Evolutionary conservation across 2,329 filamentous ascomycete species (phyloP), one percentile per base, ranked within the genome.

Genomic region (Trichoderma simmonsii): DNA sequence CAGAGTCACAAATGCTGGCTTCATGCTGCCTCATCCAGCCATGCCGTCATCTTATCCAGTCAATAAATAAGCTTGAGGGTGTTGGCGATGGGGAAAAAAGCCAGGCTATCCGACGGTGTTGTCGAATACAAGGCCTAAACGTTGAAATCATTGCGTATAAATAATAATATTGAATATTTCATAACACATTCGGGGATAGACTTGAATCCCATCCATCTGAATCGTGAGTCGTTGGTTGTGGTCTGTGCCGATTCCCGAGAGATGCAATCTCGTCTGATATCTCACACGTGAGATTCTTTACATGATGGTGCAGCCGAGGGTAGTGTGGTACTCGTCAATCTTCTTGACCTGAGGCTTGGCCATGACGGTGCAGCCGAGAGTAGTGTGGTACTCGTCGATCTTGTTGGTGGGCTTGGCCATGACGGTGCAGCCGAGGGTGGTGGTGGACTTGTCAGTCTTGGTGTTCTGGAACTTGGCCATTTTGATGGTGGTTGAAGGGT

Each of bases 271-370:
- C 64, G 51, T 51, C 48, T 21, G 11, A 15, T 68, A 11, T 43
- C 34, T 9, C 39, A 57, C 6, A n/a, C 14, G 30, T 9, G 15
- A 30, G 32, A 57, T 36, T 57, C 57, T 76, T 79, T 81, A 82
- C 81, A 82, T 81, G 76, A 82, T 70, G 26, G 34, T 60, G 65
- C 65, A 68, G 51, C 63, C 63, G 14, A 66, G n/a, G 63, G 28
- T 24, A 21, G 43, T 43, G 30, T 51, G 64, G 64, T 39, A 14
- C 14, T 30, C 28, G n/a, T 21, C 32, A 18, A 51, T 24, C 43
- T 57, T 57, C 15, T 64, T 26, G 39, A n/a, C 24, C 15, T 36
- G 8, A 8, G 63, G 63, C 51, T 66, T 66, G 30, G 63, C 48
- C 63, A 66, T 66, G 51, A 66, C 48, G 32, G 30, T 66, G 63